Evolutionary conservation across 192 early-diverging fungal genomes (phyloP).

Genomic region (Paraglomus brasilianum): DNA sequence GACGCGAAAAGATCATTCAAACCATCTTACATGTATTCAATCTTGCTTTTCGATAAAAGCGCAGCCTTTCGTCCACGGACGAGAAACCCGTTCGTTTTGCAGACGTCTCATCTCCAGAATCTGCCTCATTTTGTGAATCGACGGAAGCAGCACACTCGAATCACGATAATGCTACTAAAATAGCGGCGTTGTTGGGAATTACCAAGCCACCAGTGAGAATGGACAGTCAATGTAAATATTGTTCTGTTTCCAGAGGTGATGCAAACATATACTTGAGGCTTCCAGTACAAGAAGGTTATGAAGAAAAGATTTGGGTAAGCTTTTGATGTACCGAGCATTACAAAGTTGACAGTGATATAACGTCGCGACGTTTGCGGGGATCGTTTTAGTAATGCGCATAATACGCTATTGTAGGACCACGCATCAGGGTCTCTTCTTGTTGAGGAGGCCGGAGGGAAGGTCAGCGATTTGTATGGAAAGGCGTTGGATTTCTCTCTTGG

Average conservation of each 20-base stretch:
- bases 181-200: constrained; percentile 82
- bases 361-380: background rate
- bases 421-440: constrained; percentile 88
- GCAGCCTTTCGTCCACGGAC: constrained; percentile 50
- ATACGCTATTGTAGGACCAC: constrained; percentile 70
- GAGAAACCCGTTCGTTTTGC: constrained; percentile 67
- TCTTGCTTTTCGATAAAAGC: constrained; percentile 39
- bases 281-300: constrained; percentile 75
- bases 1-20: too few species aligned
- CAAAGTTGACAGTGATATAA: background rate
- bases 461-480: constrained; percentile 81
- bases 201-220: constrained; percentile 78
- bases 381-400: background rate
- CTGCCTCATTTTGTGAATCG: constrained; percentile 91
- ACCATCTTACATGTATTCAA: background rate
- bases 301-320: constrained; percentile 96
- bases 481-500: constrained; percentile 89
- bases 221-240: constrained; percentile 99
- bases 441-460: constrained; percentile 88
- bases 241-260: constrained; percentile 85
- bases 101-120: constrained; percentile 46
- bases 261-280: constrained; percentile 91
- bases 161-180: constrained; percentile 75
- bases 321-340: background rate
- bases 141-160: constrained; percentile 90